Evolutionary conservation across 371 early-diverging fungal genomes (phyloP).

Genomic region (Dinochytrium kinnereticum): DNA sequence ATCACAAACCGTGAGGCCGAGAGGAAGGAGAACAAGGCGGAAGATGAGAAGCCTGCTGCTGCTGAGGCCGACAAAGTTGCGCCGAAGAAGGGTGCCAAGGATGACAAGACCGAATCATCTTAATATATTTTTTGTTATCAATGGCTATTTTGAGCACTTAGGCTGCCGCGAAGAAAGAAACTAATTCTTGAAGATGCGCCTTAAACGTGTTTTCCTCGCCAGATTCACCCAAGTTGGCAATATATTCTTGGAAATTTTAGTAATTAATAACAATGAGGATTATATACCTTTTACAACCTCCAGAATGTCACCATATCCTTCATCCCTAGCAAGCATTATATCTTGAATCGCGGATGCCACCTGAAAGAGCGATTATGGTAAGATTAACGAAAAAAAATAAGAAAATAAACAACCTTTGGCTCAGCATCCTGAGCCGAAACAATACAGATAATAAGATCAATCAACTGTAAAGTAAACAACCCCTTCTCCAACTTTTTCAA

Average conservation of each 20-base stretch:
- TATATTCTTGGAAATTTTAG: background rate
- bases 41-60: slow-evolving; percentile 13
- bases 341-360: background rate
- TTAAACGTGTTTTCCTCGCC: background rate
- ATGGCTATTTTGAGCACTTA: no score
- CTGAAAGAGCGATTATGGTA: background rate
- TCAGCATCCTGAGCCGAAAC: background rate
- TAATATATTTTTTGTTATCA: no score
- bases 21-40: slow-evolving; percentile 37
- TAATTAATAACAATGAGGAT: background rate
- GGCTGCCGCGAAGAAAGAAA: background rate
- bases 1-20: slow-evolving; percentile 54
- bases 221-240: background rate
- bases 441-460: slow-evolving; percentile 44
- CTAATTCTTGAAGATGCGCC: background rate
- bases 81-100: slow-evolving; percentile 6
- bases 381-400: background rate
- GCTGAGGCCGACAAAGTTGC: background rate
- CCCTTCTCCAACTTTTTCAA: slow-evolving; percentile 78
- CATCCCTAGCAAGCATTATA: background rate
- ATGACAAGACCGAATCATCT: background rate
- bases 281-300: background rate
- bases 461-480: slow-evolving; percentile 80
- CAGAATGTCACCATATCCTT: background rate
- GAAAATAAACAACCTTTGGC: background rate